Percentiles rank a stretch among this genome's conserved stretches.
These are phyloP conservation scores for Annulohypoxylon stygium DNA, from an alignment of 495 filamentous ascomycete genomes.

Conservation along the genomic window DNA sequence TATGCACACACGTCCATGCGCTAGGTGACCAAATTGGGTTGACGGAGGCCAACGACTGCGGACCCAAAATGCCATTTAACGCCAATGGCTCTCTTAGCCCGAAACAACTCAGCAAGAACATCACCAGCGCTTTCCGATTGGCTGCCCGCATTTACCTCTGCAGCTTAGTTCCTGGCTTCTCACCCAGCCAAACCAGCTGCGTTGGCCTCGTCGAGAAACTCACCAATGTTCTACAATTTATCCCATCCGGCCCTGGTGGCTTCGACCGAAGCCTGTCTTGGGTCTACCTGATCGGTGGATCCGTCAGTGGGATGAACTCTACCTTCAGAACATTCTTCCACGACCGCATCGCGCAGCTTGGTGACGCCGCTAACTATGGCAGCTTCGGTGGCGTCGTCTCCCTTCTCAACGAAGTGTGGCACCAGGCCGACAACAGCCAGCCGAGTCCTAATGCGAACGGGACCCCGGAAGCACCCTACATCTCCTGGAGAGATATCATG, in stretches of 20 bases:
- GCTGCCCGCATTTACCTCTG: slow-evolving; percentile 96
- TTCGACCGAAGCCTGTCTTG: slow-evolving; percentile 93
- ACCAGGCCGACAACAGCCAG: slow-evolving; percentile 69
- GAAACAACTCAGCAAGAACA: slow-evolving; percentile 83
- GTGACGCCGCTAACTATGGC: slow-evolving; percentile 80
- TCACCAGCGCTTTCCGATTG: slow-evolving; percentile 88
- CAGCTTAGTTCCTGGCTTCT: slow-evolving; percentile 89
- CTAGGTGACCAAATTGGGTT: slow-evolving; percentile 85
- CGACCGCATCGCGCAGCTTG: slow-evolving; percentile 76
- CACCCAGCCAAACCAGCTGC: slow-evolving; percentile 76
- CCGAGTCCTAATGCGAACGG: slow-evolving; percentile 57
- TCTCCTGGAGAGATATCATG: slow-evolving; percentile 98
- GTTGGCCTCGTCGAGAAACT: slow-evolving; percentile 80
- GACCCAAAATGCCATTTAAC: slow-evolving; percentile 68
- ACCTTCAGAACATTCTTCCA: slow-evolving; percentile 81
- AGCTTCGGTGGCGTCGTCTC: slow-evolving; percentile 87
- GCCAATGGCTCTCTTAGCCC: slow-evolving; percentile 82
- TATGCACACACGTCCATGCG: slow-evolving; percentile 85
- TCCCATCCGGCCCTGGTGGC: slow-evolving; percentile 83
- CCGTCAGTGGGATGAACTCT: slow-evolving; percentile 75
- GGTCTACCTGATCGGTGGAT: slow-evolving; percentile 90
- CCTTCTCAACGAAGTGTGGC: slow-evolving; percentile 87
- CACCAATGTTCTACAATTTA: slow-evolving; percentile 75
- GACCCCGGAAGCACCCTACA: slow-evolving; percentile 64
- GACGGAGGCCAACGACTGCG: slow-evolving; percentile 72